Percentiles rank a stretch among this genome's conserved stretches.
phyloP scores from a whole-genome alignment of 192 early-diverging fungal species.

The Paraglomus occultum region DNA sequence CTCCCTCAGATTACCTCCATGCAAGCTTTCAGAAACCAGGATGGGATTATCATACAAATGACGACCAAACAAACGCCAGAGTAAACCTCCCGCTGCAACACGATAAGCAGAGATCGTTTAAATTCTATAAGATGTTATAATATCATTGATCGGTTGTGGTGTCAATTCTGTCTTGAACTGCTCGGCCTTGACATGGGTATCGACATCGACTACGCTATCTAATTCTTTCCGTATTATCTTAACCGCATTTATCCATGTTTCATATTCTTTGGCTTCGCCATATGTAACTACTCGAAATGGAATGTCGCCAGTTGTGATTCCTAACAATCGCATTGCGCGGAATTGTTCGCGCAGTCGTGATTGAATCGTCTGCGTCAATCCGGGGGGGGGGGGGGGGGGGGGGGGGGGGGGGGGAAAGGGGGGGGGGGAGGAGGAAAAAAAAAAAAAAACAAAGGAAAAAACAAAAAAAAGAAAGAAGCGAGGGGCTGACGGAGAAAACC shows the following conservation, averaged over 20 bases:
- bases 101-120: not conserved
- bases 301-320: conserved; percentile 39
- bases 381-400: not conserved
- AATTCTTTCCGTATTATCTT: conserved; percentile 27
- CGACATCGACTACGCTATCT: not conserved
- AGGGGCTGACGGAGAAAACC: too few relatives aligned
- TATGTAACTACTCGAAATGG: conserved; percentile 43
- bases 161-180: too few relatives aligned
- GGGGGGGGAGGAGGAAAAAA: too few relatives aligned
- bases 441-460: too few relatives aligned
- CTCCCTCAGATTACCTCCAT: not conserved
- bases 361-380: conserved; percentile 32
- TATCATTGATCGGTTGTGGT: too few relatives aligned
- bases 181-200: too few relatives aligned
- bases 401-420: too few relatives aligned
- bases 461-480: too few relatives aligned
- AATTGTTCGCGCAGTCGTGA: conserved; percentile 36
- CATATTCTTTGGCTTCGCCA: conserved; percentile 44
- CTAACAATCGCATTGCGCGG: conserved; percentile 40
- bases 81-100: not conserved
- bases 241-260: conserved; percentile 44
- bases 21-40: not conserved
- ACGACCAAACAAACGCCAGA: not conserved
- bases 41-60: conserved; percentile 8
- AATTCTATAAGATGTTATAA: too few relatives aligned